A percentile compares a stretch with the other conserved stretches of the same genome.
Conservation (phyloP, 2,329 filamentous ascomycete species). For the Aspergillus novoparasiticus region DNA sequence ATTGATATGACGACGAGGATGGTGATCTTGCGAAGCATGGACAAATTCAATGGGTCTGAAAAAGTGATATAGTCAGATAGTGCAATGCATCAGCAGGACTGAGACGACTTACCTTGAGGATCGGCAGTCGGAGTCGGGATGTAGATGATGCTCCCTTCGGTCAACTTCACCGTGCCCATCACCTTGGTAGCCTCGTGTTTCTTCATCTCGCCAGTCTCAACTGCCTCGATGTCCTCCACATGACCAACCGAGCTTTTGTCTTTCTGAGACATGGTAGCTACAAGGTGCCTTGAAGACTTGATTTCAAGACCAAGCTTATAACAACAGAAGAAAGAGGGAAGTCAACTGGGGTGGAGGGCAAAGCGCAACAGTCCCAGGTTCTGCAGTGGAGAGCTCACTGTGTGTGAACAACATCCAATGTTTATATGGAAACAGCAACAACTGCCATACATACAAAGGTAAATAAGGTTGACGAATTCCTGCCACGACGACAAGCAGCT, state of each 20-base stretch:
- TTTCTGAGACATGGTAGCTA: constrained; percentile 1
- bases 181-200: constrained; percentile 9
- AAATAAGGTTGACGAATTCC: background rate
- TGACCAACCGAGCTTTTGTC: constrained; percentile 18
- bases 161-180: constrained; percentile 32
- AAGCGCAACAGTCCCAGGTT: background rate
- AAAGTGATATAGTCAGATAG: constrained; percentile 8
- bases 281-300: background rate
- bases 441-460: background rate
- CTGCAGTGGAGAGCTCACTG: background rate
- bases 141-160: constrained; percentile 36
- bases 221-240: constrained; percentile 20
- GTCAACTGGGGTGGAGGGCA: background rate
- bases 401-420: background rate
- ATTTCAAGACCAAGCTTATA: too few species aligned
- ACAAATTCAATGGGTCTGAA: constrained; percentile 34
- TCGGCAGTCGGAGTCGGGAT: constrained; percentile 40
- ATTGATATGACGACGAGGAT: constrained; percentile 31
- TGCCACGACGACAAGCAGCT: background rate
- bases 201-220: background rate
- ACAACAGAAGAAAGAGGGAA: too few species aligned
- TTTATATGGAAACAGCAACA: background rate
- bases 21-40: constrained; percentile 29
- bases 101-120: constrained; percentile 25
- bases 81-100: background rate